Percentiles rank a stretch among this genome's conserved stretches.
phyloP scores from a whole-genome alignment of 495 filamentous ascomycete species.

The Neurospora sp. region DNA sequence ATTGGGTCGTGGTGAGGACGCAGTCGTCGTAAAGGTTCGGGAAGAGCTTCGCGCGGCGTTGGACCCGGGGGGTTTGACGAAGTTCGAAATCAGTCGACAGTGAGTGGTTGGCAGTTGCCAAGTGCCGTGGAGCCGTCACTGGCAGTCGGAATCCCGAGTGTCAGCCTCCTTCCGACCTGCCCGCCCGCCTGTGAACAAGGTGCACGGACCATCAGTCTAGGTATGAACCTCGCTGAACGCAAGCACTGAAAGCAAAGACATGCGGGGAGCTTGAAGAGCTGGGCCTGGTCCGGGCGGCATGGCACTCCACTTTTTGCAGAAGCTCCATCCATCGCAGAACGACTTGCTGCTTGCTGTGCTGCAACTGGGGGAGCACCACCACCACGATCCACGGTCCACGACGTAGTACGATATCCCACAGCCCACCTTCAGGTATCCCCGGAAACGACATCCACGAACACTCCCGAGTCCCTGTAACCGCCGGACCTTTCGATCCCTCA shows the following conservation, averaged over 20 bases:
- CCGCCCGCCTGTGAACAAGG: neutral
- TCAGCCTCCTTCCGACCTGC: constrained; percentile 1
- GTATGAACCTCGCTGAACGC: neutral
- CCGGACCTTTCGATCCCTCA: neutral
- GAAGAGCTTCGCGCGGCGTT: constrained; percentile 14
- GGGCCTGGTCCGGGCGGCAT: neutral
- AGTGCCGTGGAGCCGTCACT: neutral
- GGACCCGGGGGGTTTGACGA: constrained; percentile 2
- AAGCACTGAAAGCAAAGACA: neutral
- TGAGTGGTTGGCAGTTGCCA: constrained; percentile 1
- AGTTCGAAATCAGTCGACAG: constrained; percentile 23
- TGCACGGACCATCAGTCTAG: neutral
- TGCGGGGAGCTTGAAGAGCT: neutral
- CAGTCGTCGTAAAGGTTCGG: constrained; percentile 6
- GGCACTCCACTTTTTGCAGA: neutral
- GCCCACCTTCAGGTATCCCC: neutral
- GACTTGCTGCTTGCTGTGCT: neutral
- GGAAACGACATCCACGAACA: constrained; percentile 3
- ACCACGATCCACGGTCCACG: neutral
- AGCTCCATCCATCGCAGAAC: neutral
- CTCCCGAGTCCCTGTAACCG: neutral
- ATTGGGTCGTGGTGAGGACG: constrained; percentile 15
- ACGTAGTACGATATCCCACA: neutral
- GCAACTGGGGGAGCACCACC: neutral
- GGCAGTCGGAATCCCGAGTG: neutral